Base-by-base conservation (phyloP, 2,329 filamentous ascomycete genomes). In the Talaromyces piceae region DNA sequence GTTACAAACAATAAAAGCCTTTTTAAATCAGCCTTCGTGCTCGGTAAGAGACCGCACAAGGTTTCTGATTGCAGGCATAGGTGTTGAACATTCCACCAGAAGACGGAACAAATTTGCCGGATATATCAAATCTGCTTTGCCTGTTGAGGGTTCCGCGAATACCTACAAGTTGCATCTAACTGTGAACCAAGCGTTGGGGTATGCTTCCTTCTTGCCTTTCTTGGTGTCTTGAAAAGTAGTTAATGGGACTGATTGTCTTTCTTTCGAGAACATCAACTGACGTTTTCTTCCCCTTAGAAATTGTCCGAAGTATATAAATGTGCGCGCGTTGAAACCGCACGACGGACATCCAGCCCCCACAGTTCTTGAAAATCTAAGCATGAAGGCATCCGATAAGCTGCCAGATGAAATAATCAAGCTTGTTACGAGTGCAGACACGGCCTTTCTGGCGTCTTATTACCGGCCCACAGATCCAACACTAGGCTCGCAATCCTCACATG, bases 81-180 rank as follows among this genome's bases (percentile, higher is more conserved):
- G 57, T 4, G 56, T 59, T 28, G 57, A 59, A 25, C 52, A 58
- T 41, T 56, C 57, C 5, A 59, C 57, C 2, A 45, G 57, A 28
- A 45, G 57, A 30, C 56, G 57, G 18, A 59, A 59, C 26, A 59
- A 59, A 39, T 58, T 59, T 20, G 57, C 56, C 0, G 57, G 56
- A 2, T n/a, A 1, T 9, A 57, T 59, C 18, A 28, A 20, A 3
- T 20, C 39, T 20, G 46, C 57, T 11, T 18, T 43, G 11, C 44
- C 3, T 18, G 23, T 22, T 7, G 16, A 41, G 31, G 18, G 13
- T 37, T n/a, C 31, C 5, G 16, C 22, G 12, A 23, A 12, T 25
- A 41, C 16, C 22, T 23, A 41, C 20, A 41, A 11, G 9, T 5
- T 41, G 9, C 18, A 41, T 23, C 22, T 41, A 9, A n/a, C 22